These are phyloP conservation scores for Debaryomyces fabryi DNA, from an alignment of 1,139 yeast genomes.

Conservation along the genomic window DNA sequence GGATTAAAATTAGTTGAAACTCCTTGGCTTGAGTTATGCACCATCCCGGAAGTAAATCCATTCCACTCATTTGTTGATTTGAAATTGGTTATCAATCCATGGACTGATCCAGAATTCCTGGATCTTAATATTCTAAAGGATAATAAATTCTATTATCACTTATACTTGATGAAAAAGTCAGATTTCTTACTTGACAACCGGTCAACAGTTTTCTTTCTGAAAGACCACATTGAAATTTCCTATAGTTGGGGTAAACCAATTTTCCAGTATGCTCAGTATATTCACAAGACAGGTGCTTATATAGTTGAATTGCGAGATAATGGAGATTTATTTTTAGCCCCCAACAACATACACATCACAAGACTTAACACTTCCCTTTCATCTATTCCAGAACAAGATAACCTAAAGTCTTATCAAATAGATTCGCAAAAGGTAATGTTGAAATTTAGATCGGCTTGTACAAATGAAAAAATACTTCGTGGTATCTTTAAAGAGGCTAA, in stretches of 20 bases:
- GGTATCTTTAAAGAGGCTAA: slow-evolving; percentile 63
- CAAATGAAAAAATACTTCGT: slow-evolving; percentile 48
- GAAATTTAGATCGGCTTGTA: slow-evolving; percentile 65
- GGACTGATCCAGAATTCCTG: slow-evolving; percentile 59
- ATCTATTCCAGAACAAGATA: slow-evolving; percentile 30
- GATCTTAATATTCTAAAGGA: slow-evolving; percentile 47
- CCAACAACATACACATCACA: slow-evolving; percentile 73
- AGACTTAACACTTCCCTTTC: slow-evolving; percentile 51
- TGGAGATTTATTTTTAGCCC: slow-evolving; percentile 80
- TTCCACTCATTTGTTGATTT: slow-evolving; percentile 84
- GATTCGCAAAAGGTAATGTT: slow-evolving; percentile 78
- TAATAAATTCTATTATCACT: slow-evolving; percentile 62
- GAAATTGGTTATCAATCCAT: slow-evolving; percentile 65
- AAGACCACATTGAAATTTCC: slow-evolving; percentile 55
- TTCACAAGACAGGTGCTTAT: slow-evolving; percentile 86
- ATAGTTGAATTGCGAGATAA: slow-evolving; percentile 84
- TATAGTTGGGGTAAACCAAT: slow-evolving; percentile 93
- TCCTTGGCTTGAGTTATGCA: slow-evolving; percentile 86
- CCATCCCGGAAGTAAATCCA: slow-evolving; percentile 76
- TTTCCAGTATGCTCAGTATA: slow-evolving; percentile 83
- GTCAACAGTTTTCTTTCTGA: slow-evolving; percentile 64
- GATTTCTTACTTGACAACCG: slow-evolving; percentile 85
- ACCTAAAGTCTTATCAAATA: slow-evolving; percentile 35
- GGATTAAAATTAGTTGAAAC: slow-evolving; percentile 89
- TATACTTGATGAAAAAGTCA: slow-evolving; percentile 61